Base-by-base conservation (phyloP, 768 basidiomycete species). In the Boletus barrowsii region DNA sequence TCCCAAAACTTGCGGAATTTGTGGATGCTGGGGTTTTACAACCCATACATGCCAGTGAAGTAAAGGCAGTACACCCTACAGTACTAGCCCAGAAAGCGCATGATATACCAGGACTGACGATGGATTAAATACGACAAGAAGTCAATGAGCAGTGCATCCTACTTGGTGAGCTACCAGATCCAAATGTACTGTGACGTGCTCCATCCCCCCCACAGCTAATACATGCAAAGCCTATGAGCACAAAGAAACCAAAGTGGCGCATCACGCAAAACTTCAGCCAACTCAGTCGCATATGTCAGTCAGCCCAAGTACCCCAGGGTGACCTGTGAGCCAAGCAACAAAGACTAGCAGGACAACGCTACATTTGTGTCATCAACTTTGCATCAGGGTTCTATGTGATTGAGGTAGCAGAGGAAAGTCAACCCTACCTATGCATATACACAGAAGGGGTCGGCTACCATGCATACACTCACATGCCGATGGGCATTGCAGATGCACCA, bases 401-500 rank as follows among this genome's bases (percentile, higher is more conserved):
- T 3, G 22, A 51, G 5, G 52, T 69, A 1, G 55, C 42, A 4
- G 46, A 61, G 24, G 55, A 58, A 1, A 40, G 55, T 15, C 61
- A 62, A 15, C 68, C 63, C 0, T 72, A 70, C 40, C 58, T 73
- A 0, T 61, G 59, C 7, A 76, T 79, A 53, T 76, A 73, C 35
- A 64, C 75, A 0, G 68, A 69, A 49, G 75, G 74, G 0, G n/a
- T 60, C 1, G 77, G 77, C 0, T 75, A 71, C 44, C 74, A 71
- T 42, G 49, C 53, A 7, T 77, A 74, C 40, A 39, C 49, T 2
- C 30, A 65, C 0, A 75, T 79, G 72, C 76, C 74, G 0, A 76
- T 79, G 53, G 76, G 77, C 0, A 45, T 77, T 0, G 73, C 70
- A 0, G 77, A 73, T 0, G 72, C 73, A 2, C 76, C 76, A 9